A percentile compares a stretch with the other conserved stretches of the same genome.
These are phyloP conservation scores for Wickerhamomyces sp. DNA, from an alignment of 1,139 yeast species.

Conservation along the genomic window DNA sequence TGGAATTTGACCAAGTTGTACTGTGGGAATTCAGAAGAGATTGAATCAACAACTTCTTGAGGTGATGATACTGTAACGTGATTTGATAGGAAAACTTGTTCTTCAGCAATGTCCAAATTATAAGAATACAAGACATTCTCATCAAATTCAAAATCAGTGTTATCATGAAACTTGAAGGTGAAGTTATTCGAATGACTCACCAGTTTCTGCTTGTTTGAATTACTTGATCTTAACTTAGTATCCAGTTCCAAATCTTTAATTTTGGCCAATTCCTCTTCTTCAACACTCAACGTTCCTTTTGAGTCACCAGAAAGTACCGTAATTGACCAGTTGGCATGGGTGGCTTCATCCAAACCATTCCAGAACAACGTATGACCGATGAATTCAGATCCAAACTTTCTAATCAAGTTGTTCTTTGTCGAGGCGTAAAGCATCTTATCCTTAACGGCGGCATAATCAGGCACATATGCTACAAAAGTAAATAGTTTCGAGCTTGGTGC, in stretches of 20 bases:
- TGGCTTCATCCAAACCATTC: conserved; percentile 61
- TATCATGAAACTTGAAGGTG: conserved; percentile 21
- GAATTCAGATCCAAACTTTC: conserved; percentile 65
- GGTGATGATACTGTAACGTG: conserved; percentile 19
- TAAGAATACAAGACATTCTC: conserved; percentile 28
- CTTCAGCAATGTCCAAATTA: conserved; percentile 31
- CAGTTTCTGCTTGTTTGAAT: conserved; percentile 17
- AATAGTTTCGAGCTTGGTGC: conserved; percentile 28
- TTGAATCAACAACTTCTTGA: conserved; percentile 22
- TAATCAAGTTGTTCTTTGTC: conserved; percentile 68
- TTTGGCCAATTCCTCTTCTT: conserved; percentile 19
- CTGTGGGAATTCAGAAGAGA: conserved; percentile 42
- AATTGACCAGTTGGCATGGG: conserved; percentile 40
- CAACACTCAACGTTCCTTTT: conserved; percentile 11
- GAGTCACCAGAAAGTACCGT: conserved; percentile 9
- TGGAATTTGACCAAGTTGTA: conserved; percentile 51
- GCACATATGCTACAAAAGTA: conserved; percentile 77
- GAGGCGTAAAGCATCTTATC: conserved; percentile 94
- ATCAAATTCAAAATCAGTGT: conserved; percentile 11
- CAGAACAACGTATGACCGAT: conserved; percentile 51
- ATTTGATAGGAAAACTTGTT: conserved; percentile 29
- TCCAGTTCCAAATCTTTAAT: conserved; percentile 34
- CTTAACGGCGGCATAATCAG: conserved; percentile 78
- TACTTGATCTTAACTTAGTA: conserved; percentile 18
- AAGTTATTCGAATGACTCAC: conserved; percentile 20